A percentile compares a stretch with the other conserved stretches of the same genome.
Evolutionary conservation across 768 basidiomycete species (phyloP).

Genomic region (Cystoderma amianthinum): DNA sequence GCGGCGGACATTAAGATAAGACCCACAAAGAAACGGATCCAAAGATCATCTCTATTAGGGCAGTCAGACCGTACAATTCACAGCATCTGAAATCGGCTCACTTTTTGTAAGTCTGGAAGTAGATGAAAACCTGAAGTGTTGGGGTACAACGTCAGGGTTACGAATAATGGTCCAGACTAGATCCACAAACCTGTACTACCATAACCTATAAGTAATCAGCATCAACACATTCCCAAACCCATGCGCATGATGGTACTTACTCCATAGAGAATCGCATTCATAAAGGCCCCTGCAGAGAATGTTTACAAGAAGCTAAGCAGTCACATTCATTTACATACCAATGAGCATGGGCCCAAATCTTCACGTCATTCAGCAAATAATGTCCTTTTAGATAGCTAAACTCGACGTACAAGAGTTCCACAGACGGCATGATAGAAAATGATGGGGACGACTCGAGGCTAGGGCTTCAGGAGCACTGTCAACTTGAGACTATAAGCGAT

Average conservation of each 20-base stretch:
- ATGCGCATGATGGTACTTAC: neutral
- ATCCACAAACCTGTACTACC: conserved; percentile 3
- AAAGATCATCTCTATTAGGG: conserved; percentile 7
- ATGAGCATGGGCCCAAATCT: conserved; percentile 12
- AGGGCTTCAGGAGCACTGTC: too few species aligned
- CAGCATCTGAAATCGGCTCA: neutral
- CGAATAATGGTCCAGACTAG: too few species aligned
- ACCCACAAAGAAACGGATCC: conserved; percentile 9
- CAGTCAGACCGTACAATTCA: neutral
- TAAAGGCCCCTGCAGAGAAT: neutral
- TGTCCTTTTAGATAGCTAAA: neutral
- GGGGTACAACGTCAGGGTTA: too few species aligned
- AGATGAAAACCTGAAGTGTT: conserved; percentile 10
- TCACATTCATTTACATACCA: conserved; percentile 1
- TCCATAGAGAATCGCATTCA: conserved; percentile 5
- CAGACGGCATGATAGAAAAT: neutral
- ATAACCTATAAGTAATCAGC: conserved; percentile 1
- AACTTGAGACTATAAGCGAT: neutral
- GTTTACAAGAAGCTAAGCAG: neutral
- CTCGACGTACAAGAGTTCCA: conserved; percentile 6
- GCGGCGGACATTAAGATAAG: neutral
- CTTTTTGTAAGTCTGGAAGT: conserved; percentile 12
- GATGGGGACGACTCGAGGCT: too few species aligned
- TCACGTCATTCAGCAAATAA: neutral
- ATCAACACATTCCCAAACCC: neutral